Evolutionary conservation across 441 rosid genomes (phyloP), one percentile per base, ranked within the genome.

Genomic region (Eugenia klotzschiana): DNA sequence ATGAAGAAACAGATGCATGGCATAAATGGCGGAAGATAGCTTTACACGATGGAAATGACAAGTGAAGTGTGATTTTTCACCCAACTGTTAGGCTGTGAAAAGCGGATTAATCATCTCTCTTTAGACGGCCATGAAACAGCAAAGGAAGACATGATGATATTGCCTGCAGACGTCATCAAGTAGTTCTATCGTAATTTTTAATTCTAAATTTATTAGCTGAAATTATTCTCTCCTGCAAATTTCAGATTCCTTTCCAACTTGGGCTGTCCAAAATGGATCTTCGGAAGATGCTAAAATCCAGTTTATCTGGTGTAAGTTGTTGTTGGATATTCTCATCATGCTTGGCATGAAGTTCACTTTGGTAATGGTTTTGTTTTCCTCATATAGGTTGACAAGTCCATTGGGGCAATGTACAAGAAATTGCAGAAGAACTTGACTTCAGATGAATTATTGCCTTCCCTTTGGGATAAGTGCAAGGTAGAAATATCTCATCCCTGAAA

Each of bases 391-490:
- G 98, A 95, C 90, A 95, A 93, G 88, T 95, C 99, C 79, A 91
- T 97, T 51, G 88, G 91, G 60, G 91, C 93, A 51, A 97, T 97
- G 99, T 95, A 94, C 82, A 97, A 96, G 88, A 97, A 92, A 91
- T 87, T 97, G 94, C 99, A 97, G 91, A 97, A 94, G 93, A 96
- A 93, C 90, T 88, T 96, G 51, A 90, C 97, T 52, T 97, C 99
- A 1, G 98, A 97, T 80, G 99, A 97, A 86, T 89, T 95, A 83
- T 88, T 97, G 79, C 99, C 99, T 55, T 97, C 99, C 57, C 87
- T 96, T 80, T 96, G 99, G 99, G 99, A 97, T 83, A 97, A 97
- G 89, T 97, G 98, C 97, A 96, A 97, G 99, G 99, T 96, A 89
- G 23, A 43, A 29, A 7, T 29, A 9, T 29, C 33, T 27, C 60